Base-by-base conservation (phyloP, 345 rosid genomes). In the Luvunga scandens region DNA sequence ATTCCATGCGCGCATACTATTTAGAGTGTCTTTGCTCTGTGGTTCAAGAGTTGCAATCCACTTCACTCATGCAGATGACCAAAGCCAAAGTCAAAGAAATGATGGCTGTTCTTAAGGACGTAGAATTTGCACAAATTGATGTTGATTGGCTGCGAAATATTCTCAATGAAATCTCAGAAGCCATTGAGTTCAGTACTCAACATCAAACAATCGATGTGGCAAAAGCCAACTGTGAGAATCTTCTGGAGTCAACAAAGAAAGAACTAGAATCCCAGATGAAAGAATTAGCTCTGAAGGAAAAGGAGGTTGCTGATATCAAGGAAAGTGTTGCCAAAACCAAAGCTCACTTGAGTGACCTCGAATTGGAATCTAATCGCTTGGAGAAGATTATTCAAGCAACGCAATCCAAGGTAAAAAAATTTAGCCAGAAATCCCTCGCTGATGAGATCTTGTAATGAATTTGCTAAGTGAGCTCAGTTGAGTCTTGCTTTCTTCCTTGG, bases 91-190 rank as follows among this genome's bases (percentile, higher is more conserved):
- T 91, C 28, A 90, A 71, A 63, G 98, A 94, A 79, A 85, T 90
- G 80, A 68, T 84, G 69, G 92, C 97, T 24, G 94, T 92, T 56
- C 88, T 94, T 34, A 94, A 89, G 81, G 98, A 94, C 72, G 88
- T 93, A 45, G 97, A 94, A 34, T 84, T 94, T 25, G 89, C 91
- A 0, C 86, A 78, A 69, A 91, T 94, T 16, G 87, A 91, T 25
- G 91, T 91, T 6, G 63, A 68, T 9, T 93, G 98, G 98, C 86
- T 94, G 9, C 91, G 84, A 4, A 68, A 50, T 25, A 75, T 83
- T 57, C 87, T 89, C n/a, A 64, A 77, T 4, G 84, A 85, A 55
- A 76, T 87, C 45, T 74, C 84, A 16, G 89, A 86, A 39, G 85
- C 78, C 9, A 34, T 78, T 9, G 89, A 87, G 65, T 72, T 86